Evolutionary conservation across 768 basidiomycete genomes (phyloP).

Genomic region (Boletus reticuloceps): DNA sequence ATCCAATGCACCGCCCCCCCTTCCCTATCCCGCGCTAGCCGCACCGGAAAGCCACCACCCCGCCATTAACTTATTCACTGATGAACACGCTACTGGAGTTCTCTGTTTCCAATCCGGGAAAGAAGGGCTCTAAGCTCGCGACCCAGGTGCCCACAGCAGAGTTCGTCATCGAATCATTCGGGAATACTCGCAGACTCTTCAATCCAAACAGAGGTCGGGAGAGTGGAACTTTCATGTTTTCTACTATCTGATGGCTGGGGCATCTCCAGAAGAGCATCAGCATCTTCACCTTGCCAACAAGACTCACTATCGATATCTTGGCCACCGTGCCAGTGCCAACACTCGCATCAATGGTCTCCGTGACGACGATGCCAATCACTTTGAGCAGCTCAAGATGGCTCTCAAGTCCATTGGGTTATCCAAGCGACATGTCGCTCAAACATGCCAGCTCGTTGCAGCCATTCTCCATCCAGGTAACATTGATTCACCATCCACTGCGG

Average conservation of each 20-base stretch:
- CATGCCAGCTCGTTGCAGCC: constrained; percentile 91
- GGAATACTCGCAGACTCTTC: constrained; percentile 86
- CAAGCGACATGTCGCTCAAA: constrained; percentile 92
- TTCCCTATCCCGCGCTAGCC: constrained; percentile 79
- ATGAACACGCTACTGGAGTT: constrained; percentile 95
- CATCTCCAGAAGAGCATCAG: constrained; percentile 81
- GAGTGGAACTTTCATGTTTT: constrained; percentile 98
- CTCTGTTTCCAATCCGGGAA: constrained; percentile 82
- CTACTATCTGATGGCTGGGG: constrained; percentile 94
- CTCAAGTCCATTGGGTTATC: constrained; percentile 92
- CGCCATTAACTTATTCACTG: too few species aligned
- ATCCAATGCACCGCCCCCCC: constrained; percentile 58
- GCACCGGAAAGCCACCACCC: background rate
- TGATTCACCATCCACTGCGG: constrained; percentile 79
- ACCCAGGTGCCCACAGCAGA: constrained; percentile 87
- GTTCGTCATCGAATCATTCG: constrained; percentile 94
- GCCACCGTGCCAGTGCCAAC: constrained; percentile 55
- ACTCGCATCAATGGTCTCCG: constrained; percentile 47
- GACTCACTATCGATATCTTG: constrained; percentile 83
- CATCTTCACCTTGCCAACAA: constrained; percentile 84
- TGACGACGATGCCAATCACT: constrained; percentile 83
- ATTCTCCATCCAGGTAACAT: constrained; percentile 97
- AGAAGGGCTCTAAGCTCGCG: constrained; percentile 90
- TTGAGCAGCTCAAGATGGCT: constrained; percentile 92
- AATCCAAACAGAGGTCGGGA: constrained; percentile 92